These are phyloP conservation scores for Peterozyma toletana DNA, from an alignment of 805 yeast species.

Conservation along the genomic window DNA sequence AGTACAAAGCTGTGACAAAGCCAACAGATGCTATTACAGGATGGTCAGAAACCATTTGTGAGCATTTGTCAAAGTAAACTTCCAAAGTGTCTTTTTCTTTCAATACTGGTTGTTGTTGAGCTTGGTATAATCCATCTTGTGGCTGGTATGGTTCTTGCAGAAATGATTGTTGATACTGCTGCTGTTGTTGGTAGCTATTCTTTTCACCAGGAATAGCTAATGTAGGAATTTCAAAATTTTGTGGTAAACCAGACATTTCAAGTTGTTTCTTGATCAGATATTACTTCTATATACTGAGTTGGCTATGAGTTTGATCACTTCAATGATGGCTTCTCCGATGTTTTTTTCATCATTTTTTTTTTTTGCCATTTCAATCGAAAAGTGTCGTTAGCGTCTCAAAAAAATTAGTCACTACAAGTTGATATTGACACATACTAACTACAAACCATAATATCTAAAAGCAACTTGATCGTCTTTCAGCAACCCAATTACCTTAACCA, in stretches of 20 bases:
- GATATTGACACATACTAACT: no score
- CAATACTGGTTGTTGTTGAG: constrained; percentile 13
- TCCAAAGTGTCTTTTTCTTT: constrained; percentile 37
- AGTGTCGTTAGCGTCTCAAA: no score
- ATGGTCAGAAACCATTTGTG: constrained; percentile 61
- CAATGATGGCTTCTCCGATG: no score
- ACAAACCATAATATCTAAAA: constrained; percentile 6
- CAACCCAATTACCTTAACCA: not conserved
- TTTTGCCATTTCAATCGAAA: no score
- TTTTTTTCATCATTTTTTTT: no score
- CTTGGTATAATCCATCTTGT: constrained; percentile 16
- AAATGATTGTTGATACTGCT: constrained; percentile 9
- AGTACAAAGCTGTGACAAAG: constrained; percentile 54
- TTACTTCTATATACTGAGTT: no score
- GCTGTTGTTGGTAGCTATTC: not conserved
- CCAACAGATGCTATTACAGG: constrained; percentile 73
- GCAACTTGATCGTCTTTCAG: not conserved
- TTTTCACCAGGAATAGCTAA: constrained; percentile 49
- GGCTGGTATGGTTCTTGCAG: constrained; percentile 15
- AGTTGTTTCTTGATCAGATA: not conserved
- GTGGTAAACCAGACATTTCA: constrained; percentile 11
- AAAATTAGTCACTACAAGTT: no score
- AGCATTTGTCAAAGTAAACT: constrained; percentile 55
- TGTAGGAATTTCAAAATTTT: constrained; percentile 45
- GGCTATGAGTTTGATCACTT: no score